Percentiles rank a stretch among this genome's conserved stretches.
Evolutionary conservation across 2,329 filamentous ascomycete genomes (phyloP).

Genomic region (Aureobasidium leucospermi): DNA sequence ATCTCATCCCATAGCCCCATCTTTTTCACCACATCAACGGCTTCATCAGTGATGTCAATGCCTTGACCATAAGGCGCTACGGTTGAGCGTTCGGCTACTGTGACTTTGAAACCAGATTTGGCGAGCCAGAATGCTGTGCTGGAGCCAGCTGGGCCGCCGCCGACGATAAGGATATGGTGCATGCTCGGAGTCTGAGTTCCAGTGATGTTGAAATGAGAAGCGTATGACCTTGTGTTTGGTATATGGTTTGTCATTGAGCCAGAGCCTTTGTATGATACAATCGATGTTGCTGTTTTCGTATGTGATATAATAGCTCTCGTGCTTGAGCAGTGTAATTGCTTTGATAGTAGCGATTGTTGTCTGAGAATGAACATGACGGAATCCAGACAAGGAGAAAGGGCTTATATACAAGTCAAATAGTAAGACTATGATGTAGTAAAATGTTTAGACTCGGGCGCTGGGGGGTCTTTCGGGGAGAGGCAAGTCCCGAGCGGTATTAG

Average conservation of each 20-base stretch:
- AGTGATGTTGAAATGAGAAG: neutral
- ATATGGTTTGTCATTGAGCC: no score
- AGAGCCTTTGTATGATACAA: neutral
- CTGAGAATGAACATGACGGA: neutral
- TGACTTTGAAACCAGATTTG: conserved; percentile 18
- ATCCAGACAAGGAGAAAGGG: neutral
- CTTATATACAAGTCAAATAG: neutral
- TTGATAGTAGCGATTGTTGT: neutral
- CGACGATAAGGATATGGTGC: conserved; percentile 19
- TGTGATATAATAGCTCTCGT: neutral
- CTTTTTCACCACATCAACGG: conserved; percentile 19
- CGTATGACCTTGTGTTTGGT: neutral
- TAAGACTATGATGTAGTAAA: no score
- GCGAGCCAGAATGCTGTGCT: conserved; percentile 22
- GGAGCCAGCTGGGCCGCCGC: conserved; percentile 22
- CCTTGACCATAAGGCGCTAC: conserved; percentile 21
- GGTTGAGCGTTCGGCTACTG: conserved; percentile 21
- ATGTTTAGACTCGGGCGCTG: no score
- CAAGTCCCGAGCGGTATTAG: no score
- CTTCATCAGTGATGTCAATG: conserved; percentile 23
- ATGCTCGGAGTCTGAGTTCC: neutral
- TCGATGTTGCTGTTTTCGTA: neutral
- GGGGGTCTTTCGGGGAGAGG: no score
- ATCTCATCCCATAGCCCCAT: conserved; percentile 24
- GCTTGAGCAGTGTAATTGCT: neutral